Evolutionary conservation across 805 yeast species (phyloP).

Genomic region (Ogataea nakhonphanomensis): DNA sequence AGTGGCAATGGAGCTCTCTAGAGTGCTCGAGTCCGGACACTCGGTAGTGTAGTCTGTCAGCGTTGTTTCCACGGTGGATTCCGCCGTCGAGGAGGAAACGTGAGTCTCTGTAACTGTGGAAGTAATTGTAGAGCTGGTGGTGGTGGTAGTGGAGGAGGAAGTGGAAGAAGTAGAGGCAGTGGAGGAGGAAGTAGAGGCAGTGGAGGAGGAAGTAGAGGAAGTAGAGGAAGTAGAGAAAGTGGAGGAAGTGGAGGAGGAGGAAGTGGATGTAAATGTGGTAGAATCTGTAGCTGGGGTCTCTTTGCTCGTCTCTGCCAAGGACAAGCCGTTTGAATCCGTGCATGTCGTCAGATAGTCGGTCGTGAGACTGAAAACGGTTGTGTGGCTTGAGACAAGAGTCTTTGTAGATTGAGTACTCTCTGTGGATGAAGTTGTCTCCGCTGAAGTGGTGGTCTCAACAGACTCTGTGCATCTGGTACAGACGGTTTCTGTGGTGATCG

Average conservation of each 20-base stretch:
- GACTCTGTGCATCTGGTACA: constrained; percentile 1
- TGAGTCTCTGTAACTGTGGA: background rate
- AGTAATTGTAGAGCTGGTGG: background rate
- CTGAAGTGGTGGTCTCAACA: background rate
- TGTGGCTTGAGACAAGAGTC: background rate
- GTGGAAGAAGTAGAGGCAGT: too few species aligned
- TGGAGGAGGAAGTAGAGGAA: background rate
- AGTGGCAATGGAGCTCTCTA: too few species aligned
- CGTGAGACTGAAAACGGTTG: background rate
- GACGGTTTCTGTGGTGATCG: constrained; percentile 1
- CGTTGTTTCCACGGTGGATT: too few species aligned
- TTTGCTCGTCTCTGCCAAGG: background rate
- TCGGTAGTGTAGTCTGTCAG: too few species aligned
- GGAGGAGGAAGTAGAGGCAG: too few species aligned
- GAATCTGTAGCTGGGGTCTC: background rate
- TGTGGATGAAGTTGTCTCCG: too few species aligned
- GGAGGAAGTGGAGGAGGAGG: constrained; percentile 1
- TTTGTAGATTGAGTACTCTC: background rate
- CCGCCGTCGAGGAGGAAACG: too few species aligned
- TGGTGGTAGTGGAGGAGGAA: background rate
- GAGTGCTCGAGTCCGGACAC: too few species aligned
- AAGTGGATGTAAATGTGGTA: background rate
- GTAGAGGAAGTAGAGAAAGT: background rate
- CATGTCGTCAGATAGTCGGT: constrained; percentile 4
- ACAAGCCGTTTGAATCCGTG: constrained; percentile 1